Evolutionary conservation across 768 basidiomycete species (phyloP).

Genomic region (Boletus vinaceobasis): DNA sequence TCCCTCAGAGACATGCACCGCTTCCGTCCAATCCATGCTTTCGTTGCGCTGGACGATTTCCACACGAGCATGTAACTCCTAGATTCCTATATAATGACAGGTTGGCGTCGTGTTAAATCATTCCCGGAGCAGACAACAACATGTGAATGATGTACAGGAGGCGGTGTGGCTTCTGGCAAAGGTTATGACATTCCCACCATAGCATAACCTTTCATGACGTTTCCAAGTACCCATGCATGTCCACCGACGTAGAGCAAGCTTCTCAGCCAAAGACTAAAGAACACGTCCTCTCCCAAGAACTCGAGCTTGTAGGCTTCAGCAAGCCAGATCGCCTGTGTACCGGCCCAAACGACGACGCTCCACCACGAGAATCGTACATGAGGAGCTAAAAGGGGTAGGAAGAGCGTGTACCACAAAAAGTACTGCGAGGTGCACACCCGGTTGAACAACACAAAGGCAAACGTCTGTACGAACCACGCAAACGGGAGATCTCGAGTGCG

Average conservation of each 20-base stretch:
- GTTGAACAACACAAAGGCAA: slow-evolving; percentile 91
- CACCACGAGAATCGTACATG: slow-evolving; percentile 50
- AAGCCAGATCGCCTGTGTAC: slow-evolving; percentile 84
- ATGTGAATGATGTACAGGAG: not conserved
- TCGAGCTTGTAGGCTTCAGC: slow-evolving; percentile 89
- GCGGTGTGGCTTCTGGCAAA: not conserved
- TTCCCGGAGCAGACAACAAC: not conserved
- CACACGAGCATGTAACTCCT: slow-evolving; percentile 14
- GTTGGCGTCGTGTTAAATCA: not conserved
- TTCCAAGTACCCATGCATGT: slow-evolving; percentile 77
- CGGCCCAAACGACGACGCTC: slow-evolving; percentile 63
- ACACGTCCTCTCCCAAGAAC: slow-evolving; percentile 76
- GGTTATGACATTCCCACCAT: not conserved
- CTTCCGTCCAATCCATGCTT: slow-evolving; percentile 16
- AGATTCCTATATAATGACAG: slow-evolving; percentile 20
- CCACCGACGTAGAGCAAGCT: slow-evolving; percentile 70
- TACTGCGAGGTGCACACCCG: slow-evolving; percentile 99
- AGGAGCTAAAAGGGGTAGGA: slow-evolving; percentile 81
- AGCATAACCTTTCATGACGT: slow-evolving; percentile 52
- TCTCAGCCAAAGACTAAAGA: slow-evolving; percentile 71
- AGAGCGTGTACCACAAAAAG: slow-evolving; percentile 93
- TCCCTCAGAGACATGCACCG: slow-evolving; percentile 9
- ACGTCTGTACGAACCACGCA: slow-evolving; percentile 90
- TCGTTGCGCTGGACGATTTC: slow-evolving; percentile 10
- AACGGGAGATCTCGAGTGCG: slow-evolving; percentile 62